Conservation (phyloP, 306 rosid species). For the Corylus americana region DNA sequence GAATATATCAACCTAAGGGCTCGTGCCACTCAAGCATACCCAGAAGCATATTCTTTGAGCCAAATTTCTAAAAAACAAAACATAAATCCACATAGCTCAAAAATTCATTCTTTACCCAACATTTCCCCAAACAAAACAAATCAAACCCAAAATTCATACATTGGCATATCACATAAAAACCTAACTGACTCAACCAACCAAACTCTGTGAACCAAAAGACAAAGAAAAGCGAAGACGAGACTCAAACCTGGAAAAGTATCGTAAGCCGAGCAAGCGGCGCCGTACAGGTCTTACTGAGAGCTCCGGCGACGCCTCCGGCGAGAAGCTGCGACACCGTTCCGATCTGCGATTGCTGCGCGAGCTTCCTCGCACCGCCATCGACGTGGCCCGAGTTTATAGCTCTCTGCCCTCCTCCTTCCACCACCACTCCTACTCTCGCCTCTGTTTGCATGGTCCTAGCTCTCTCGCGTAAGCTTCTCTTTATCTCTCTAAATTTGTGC, state of each 20-base stretch:
- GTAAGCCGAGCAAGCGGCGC: constrained; percentile 98
- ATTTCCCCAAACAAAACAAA: background rate
- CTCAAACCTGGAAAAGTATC: constrained; percentile 85
- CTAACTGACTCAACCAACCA: background rate
- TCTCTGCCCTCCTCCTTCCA: constrained; percentile 63
- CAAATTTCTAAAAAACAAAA: background rate
- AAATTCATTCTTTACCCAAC: background rate
- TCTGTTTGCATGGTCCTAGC: constrained; percentile 76
- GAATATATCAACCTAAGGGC: background rate
- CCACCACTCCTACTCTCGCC: constrained; percentile 76
- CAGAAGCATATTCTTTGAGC: background rate
- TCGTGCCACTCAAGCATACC: background rate
- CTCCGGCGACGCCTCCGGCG: constrained; percentile 97
- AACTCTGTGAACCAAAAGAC: background rate
- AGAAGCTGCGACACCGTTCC: constrained; percentile 83
- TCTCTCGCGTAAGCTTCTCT: constrained; percentile 4
- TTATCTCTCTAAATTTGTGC: background rate
- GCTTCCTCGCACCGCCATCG: constrained; percentile 59
- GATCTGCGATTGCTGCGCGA: constrained; percentile 63
- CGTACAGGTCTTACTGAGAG: constrained; percentile 91
- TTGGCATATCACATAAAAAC: background rate
- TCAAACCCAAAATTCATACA: background rate
- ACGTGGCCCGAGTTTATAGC: constrained; percentile 47
- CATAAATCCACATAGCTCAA: background rate
- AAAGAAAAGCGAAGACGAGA: background rate